Conservation (phyloP, 2,329 filamentous ascomycete genomes). For the Colletotrichum magnum region DNA sequence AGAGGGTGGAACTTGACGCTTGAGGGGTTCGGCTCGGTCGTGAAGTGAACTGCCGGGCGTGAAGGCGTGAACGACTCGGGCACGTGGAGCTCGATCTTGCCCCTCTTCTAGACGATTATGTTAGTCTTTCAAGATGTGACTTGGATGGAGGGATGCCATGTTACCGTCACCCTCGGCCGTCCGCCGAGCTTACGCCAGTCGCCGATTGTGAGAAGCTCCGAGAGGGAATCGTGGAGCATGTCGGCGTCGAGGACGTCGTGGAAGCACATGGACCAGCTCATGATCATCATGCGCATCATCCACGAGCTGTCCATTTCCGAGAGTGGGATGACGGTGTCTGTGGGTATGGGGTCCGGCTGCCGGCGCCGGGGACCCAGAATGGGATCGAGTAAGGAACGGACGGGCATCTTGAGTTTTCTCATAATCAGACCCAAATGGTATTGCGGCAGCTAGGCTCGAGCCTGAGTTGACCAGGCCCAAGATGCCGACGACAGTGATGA, state of each 20-base stretch:
- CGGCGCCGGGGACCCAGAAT: constrained; percentile 24
- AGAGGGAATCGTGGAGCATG: constrained; percentile 53
- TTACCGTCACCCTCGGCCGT: constrained; percentile 55
- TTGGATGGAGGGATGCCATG: background rate
- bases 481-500: background rate
- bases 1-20: constrained; percentile 20
- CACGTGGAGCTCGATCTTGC: constrained; percentile 32
- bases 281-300: constrained; percentile 49
- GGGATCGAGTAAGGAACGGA: constrained; percentile 31
- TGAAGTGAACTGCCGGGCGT: constrained; percentile 33
- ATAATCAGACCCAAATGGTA: background rate
- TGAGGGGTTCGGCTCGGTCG: constrained; percentile 21
- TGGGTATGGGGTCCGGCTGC: constrained; percentile 10
- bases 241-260: constrained; percentile 61
- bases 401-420: background rate
- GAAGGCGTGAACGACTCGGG: constrained; percentile 24
- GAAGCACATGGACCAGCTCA: constrained; percentile 56
- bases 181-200: constrained; percentile 64
- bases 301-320: constrained; percentile 49
- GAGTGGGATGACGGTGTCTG: constrained; percentile 43
- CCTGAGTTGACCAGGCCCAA: background rate
- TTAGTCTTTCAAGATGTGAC: background rate
- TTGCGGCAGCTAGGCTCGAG: too few species aligned
- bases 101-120: constrained; percentile 4
- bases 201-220: constrained; percentile 54